A percentile compares a stretch with the other conserved stretches of the same genome.
These are phyloP conservation scores for Aspergillus sp. DNA, from an alignment of 2,329 filamentous ascomycete genomes.

Conservation along the genomic window DNA sequence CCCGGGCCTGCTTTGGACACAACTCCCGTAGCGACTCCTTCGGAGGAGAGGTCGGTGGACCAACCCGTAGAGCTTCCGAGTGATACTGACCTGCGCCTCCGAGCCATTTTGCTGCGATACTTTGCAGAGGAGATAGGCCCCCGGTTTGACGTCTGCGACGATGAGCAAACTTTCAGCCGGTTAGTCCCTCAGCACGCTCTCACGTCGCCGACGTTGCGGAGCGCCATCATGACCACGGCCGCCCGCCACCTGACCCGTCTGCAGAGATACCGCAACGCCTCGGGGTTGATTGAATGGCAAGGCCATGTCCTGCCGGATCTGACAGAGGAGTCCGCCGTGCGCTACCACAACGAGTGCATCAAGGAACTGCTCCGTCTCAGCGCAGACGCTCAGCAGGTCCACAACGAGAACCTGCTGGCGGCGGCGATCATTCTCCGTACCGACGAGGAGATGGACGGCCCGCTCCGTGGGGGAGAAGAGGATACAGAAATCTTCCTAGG, in stretches of 20 bases:
- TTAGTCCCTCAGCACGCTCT: slow-evolving; percentile 42
- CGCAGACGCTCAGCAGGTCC: slow-evolving; percentile 33
- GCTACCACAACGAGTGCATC: slow-evolving; percentile 44
- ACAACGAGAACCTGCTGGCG: slow-evolving; percentile 37
- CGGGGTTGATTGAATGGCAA: slow-evolving; percentile 19
- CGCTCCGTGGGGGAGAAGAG: slow-evolving; percentile 15
- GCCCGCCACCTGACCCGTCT: slow-evolving; percentile 37
- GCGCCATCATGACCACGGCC: slow-evolving; percentile 38
- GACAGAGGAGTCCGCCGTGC: slow-evolving; percentile 34
- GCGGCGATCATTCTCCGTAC: slow-evolving; percentile 37
- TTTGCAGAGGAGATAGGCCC: slow-evolving; percentile 6
- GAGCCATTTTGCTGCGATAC: slow-evolving; percentile 6
- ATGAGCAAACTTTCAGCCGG: slow-evolving; percentile 39
- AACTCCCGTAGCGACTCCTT: too few species aligned
- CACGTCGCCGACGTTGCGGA: slow-evolving; percentile 38
- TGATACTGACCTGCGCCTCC: too few species aligned
- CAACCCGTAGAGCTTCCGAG: too few species aligned
- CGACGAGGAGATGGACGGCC: slow-evolving; percentile 43
- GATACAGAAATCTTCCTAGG: slow-evolving; percentile 21
- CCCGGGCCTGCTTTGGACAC: too few species aligned
- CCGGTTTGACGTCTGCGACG: slow-evolving; percentile 43
- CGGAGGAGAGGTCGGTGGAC: too few species aligned
- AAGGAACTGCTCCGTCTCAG: slow-evolving; percentile 39
- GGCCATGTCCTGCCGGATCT: slow-evolving; percentile 26
- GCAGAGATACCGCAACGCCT: slow-evolving; percentile 19